Percentiles rank a stretch among this genome's conserved stretches.
Evolutionary conservation across 2,329 filamentous ascomycete genomes (phyloP).

Genomic region (Hypoxylon sp.): DNA sequence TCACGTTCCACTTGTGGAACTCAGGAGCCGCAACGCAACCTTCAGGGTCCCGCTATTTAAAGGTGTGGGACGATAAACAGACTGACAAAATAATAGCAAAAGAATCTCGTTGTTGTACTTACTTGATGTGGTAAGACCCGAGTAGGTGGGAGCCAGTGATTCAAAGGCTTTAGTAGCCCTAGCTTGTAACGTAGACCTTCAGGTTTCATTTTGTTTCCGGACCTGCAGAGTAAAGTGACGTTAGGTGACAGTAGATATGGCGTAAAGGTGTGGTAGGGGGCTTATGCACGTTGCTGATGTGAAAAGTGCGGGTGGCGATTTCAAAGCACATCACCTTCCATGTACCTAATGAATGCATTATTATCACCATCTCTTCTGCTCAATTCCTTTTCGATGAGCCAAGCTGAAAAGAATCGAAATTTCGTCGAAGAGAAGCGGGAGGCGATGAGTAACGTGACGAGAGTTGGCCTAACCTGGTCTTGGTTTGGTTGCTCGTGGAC

Average conservation of each 20-base stretch:
- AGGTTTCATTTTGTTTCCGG: slow-evolving; percentile 29
- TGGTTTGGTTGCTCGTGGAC: slow-evolving; percentile 3
- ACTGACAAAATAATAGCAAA: slow-evolving; percentile 24
- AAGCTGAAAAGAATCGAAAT: not conserved
- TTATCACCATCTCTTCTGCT: not conserved
- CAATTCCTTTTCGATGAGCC: not conserved
- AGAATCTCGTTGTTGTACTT: slow-evolving; percentile 25
- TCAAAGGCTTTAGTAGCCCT: slow-evolving; percentile 15
- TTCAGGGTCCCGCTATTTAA: slow-evolving; percentile 4
- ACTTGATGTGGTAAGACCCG: slow-evolving; percentile 33
- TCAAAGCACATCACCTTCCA: not conserved
- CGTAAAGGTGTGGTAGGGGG: not conserved
- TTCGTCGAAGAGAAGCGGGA: not conserved
- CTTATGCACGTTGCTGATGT: not conserved
- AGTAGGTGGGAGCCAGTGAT: slow-evolving; percentile 31
- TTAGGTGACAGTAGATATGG: not conserved
- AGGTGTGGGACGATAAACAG: slow-evolving; percentile 10
- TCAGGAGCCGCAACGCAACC: slow-evolving; percentile 36
- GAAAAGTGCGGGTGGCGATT: not conserved
- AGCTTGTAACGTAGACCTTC: slow-evolving; percentile 8
- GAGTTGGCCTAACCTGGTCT: not conserved
- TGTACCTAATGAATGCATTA: not conserved
- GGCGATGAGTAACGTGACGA: not conserved
- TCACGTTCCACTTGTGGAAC: slow-evolving; percentile 6
- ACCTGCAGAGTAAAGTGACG: slow-evolving; percentile 9